A percentile compares a stretch with the other conserved stretches of the same genome.
Conservation (phyloP, 2,329 filamentous ascomycete genomes). For the Bipolaris cookei region DNA sequence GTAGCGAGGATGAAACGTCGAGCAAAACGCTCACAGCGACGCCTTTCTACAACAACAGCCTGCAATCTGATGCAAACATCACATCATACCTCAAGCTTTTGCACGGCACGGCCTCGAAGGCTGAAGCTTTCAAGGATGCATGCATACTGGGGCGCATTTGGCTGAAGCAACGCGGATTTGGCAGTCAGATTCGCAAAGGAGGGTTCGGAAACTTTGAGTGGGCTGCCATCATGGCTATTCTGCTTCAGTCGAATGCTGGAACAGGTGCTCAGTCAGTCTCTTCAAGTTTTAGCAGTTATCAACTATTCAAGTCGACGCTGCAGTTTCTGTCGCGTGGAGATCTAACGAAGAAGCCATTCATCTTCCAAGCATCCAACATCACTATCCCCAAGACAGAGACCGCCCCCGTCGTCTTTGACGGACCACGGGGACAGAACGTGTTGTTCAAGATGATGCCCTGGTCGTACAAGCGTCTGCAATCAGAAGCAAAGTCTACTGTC, state of each 20-base stretch:
- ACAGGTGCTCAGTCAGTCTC: conserved; percentile 76
- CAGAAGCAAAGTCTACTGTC: conserved; percentile 76
- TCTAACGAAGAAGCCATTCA: conserved; percentile 69
- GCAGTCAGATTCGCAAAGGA: conserved; percentile 70
- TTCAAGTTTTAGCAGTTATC: conserved; percentile 82
- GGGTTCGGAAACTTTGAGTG: conserved; percentile 96
- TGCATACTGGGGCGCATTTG: conserved; percentile 86
- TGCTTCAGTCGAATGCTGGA: conserved; percentile 78
- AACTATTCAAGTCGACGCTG: conserved; percentile 92
- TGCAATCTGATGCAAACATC: conserved; percentile 78
- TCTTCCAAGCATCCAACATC: conserved; percentile 52
- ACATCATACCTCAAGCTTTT: conserved; percentile 77
- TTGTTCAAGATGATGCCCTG: conserved; percentile 89
- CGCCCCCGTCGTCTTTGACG: conserved; percentile 79
- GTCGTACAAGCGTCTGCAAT: conserved; percentile 76
- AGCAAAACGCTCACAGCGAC: conserved; percentile 59
- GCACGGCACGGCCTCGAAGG: conserved; percentile 71
- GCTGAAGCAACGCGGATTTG: conserved; percentile 86
- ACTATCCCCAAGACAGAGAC: conserved; percentile 50
- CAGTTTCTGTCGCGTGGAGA: conserved; percentile 82
- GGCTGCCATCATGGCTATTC: conserved; percentile 77
- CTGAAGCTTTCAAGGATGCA: conserved; percentile 77
- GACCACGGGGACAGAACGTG: conserved; percentile 75
- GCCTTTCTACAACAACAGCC: conserved; percentile 85
- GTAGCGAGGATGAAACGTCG: conserved; percentile 53